Conservation (phyloP, 345 rosid genomes). For the Draba incana region DNA sequence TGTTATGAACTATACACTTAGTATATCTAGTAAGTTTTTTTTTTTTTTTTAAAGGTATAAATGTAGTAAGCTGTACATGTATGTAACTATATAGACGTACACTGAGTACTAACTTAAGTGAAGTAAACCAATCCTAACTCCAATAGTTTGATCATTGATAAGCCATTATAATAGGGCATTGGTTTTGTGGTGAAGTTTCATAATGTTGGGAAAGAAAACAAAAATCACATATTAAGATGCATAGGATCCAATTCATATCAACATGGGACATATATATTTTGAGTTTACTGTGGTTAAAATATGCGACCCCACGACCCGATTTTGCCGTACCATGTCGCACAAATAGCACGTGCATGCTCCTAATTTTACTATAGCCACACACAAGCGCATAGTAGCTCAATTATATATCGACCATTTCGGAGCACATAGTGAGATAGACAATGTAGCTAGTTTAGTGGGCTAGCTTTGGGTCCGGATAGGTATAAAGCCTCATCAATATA, state of each 20-base stretch:
- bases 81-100: no score
- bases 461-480: slow-evolving; percentile 10
- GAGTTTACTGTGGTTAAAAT: slow-evolving; percentile 28
- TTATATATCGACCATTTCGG: slow-evolving; percentile 17
- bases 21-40: no score
- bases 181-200: background rate
- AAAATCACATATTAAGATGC: slow-evolving; percentile 15
- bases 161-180: background rate
- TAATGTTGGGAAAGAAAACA: slow-evolving; percentile 20
- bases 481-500: slow-evolving; percentile 2
- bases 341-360: slow-evolving; percentile 29
- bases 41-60: no score
- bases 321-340: slow-evolving; percentile 36
- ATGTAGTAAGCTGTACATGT: no score
- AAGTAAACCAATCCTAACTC: no score
- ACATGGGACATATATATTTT: background rate
- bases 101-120: no score
- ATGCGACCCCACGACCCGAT: slow-evolving; percentile 38
- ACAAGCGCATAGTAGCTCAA: slow-evolving; percentile 26
- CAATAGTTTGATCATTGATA: background rate
- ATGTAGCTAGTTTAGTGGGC: slow-evolving; percentile 21
- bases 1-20: no score
- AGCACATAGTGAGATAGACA: slow-evolving; percentile 27
- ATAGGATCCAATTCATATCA: slow-evolving; percentile 40
- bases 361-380: slow-evolving; percentile 26